phyloP scores from a whole-genome alignment of 2,329 filamentous ascomycete species.

The Diaporthe citriasiana region DNA sequence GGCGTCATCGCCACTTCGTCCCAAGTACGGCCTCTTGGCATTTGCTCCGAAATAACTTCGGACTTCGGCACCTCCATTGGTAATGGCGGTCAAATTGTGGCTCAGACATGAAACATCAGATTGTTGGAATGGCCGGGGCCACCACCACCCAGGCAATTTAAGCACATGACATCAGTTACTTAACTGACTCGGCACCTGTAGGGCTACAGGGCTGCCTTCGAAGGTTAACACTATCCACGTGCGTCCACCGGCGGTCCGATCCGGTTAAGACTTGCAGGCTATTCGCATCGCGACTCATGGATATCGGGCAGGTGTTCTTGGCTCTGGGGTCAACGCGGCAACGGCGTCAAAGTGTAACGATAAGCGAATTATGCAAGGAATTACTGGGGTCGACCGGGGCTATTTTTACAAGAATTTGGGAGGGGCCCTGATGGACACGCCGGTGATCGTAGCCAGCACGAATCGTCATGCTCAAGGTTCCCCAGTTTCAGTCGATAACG shows the following conservation, averaged over 20 bases:
- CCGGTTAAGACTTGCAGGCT: constrained; percentile 26
- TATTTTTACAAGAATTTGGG: constrained; percentile 19
- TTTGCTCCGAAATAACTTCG: constrained; percentile 24
- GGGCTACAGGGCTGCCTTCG: constrained; percentile 8
- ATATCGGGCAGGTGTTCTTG: constrained; percentile 5
- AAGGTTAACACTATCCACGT: constrained; percentile 12
- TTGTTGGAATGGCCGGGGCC: constrained; percentile 11
- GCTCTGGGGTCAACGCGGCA: constrained; percentile 9
- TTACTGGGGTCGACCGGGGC: neutral
- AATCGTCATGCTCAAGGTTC: constrained; percentile 7
- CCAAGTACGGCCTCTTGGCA: constrained; percentile 8
- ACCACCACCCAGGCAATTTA: constrained; percentile 10
- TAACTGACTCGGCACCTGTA: constrained; percentile 20
- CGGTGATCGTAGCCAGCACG: constrained; percentile 16
- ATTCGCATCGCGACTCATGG: constrained; percentile 24
- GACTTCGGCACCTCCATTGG: constrained; percentile 25
- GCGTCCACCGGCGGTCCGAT: constrained; percentile 14
- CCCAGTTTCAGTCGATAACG: constrained; percentile 1
- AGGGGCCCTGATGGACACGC: constrained; percentile 19
- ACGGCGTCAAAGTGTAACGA: constrained; percentile 23
- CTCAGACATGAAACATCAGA: constrained; percentile 23
- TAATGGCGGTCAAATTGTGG: constrained; percentile 23
- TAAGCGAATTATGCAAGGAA: constrained; percentile 18
- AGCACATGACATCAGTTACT: constrained; percentile 26
- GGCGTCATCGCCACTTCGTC: constrained; percentile 8